Percentiles rank a stretch among this genome's conserved stretches.
phyloP scores from a whole-genome alignment of 805 yeast genomes.

The Debaryomyces tyrocola region DNA sequence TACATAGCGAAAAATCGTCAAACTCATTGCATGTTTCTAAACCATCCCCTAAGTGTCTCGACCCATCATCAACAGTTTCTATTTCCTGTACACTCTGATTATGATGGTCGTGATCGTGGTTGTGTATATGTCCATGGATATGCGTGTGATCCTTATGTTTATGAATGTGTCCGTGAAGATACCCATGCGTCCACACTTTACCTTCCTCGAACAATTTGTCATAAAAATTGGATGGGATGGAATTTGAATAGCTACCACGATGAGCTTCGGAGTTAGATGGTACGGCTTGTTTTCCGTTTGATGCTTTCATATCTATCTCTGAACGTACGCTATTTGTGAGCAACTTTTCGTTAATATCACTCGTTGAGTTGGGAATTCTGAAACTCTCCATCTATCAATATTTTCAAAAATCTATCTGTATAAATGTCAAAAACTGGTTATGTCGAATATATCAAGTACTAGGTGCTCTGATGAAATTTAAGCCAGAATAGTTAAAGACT shows the following conservation, averaged over 20 bases:
- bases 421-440: no score
- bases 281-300: no score
- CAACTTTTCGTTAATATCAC: no score
- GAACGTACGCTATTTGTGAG: no score
- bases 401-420: no score
- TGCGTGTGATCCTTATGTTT: constrained; percentile 60
- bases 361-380: no score
- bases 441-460: no score
- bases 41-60: neutral
- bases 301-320: no score
- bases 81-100: constrained; percentile 3
- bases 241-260: neutral
- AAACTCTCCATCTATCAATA: no score
- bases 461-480: no score
- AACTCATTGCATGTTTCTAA: constrained; percentile 23
- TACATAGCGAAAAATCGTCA: constrained; percentile 33
- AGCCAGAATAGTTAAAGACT: no score
- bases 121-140: constrained; percentile 69
- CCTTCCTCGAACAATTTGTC: constrained; percentile 2
- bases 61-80: neutral
- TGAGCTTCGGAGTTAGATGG: no score
- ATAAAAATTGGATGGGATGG: neutral
- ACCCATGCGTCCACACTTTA: constrained; percentile 41
- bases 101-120: constrained; percentile 34
- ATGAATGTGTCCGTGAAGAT: constrained; percentile 70